Conservation (phyloP, 306 rosid genomes). For the Cucurbita argyrosperma region DNA sequence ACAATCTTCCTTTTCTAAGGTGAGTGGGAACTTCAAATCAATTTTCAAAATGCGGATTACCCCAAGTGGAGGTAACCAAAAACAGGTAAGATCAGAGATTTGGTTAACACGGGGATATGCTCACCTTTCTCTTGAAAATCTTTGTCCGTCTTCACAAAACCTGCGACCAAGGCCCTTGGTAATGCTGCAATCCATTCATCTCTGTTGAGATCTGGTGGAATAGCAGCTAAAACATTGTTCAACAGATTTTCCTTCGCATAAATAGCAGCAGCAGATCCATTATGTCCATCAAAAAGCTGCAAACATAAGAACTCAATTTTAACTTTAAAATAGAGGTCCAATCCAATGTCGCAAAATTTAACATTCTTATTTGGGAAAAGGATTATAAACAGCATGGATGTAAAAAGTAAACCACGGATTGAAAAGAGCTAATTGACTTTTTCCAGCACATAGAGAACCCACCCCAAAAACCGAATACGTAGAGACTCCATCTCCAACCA, state of each 20-base stretch:
- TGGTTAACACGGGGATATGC: conserved; percentile 4
- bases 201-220: conserved; percentile 83
- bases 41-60: background rate
- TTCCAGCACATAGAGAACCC: conserved; percentile 4
- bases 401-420: background rate
- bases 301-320: conserved; percentile 19
- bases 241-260: conserved; percentile 90
- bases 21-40: background rate
- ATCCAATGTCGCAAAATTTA: background rate
- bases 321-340: background rate
- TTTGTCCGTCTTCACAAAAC: conserved; percentile 95
- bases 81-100: conserved; percentile 8
- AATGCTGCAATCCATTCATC: conserved; percentile 93
- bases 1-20: background rate
- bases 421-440: background rate
- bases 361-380: background rate
- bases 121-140: conserved; percentile 72
- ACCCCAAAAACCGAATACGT: conserved; percentile 91
- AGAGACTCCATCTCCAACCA: conserved; percentile 84
- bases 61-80: background rate
- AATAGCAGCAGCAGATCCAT: conserved; percentile 95
- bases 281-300: conserved; percentile 98
- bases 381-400: background rate
- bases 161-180: conserved; percentile 97
- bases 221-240: conserved; percentile 56